A percentile compares a stretch with the other conserved stretches of the same genome.
phyloP scores from a whole-genome alignment of 495 filamentous ascomycete genomes.

The Pyrenula massariospora region DNA sequence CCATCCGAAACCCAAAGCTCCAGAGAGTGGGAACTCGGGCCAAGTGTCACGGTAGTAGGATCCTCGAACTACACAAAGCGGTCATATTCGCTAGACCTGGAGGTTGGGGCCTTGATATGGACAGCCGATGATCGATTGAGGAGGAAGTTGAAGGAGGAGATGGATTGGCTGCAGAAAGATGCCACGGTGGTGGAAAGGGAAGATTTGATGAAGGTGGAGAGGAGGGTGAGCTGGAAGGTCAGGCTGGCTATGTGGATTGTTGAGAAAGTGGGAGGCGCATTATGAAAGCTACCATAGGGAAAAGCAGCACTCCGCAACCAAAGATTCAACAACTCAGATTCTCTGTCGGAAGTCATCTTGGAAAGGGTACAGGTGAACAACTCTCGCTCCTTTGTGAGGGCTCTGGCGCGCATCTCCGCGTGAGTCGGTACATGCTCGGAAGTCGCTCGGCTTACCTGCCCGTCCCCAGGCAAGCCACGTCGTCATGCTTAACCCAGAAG shows the following conservation, averaged over 20 bases:
- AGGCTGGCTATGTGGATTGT: slow-evolving; percentile 87
- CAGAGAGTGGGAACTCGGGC: slow-evolving; percentile 30
- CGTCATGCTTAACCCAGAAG: too few relatives aligned
- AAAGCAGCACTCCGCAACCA: too few relatives aligned
- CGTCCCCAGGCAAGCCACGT: too few relatives aligned
- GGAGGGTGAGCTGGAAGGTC: slow-evolving; percentile 76
- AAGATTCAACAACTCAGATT: too few relatives aligned
- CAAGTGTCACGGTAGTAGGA: slow-evolving; percentile 73
- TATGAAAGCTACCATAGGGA: slow-evolving; percentile 34
- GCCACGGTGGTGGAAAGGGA: slow-evolving; percentile 53
- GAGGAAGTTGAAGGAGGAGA: slow-evolving; percentile 61
- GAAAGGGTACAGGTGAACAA: too few relatives aligned
- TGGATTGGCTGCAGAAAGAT: slow-evolving; percentile 62
- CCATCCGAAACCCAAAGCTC: neutral
- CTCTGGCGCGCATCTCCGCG: too few relatives aligned
- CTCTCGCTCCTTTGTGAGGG: too few relatives aligned
- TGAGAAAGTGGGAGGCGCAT: slow-evolving; percentile 54
- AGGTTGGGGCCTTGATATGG: slow-evolving; percentile 73
- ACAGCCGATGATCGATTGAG: slow-evolving; percentile 68
- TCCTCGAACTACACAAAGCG: slow-evolving; percentile 94
- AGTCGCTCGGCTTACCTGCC: neutral
- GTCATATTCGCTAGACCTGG: slow-evolving; percentile 83
- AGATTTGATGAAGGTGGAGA: slow-evolving; percentile 68
- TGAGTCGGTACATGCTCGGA: neutral
- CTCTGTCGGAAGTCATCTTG: too few relatives aligned